Evolutionary conservation across 805 yeast genomes (phyloP).

Genomic region (Helenozyma rhizophorensis): DNA sequence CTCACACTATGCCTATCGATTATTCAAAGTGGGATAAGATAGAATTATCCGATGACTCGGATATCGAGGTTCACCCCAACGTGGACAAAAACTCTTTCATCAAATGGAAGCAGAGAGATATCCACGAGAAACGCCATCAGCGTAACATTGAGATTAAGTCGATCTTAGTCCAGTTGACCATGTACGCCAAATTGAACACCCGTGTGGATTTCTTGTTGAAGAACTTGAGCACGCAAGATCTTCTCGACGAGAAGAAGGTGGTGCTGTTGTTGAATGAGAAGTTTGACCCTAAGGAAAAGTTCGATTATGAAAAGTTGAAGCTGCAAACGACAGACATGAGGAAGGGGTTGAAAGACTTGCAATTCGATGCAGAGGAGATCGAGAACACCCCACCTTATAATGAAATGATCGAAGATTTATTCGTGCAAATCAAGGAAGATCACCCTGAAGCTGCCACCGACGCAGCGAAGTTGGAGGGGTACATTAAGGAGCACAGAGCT

Average conservation of each 20-base stretch:
- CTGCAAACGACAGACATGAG: constrained; percentile 39
- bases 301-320: constrained; percentile 39
- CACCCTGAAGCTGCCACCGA: constrained; percentile 42
- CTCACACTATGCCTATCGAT: constrained; percentile 77
- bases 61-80: constrained; percentile 95
- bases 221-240: constrained; percentile 35
- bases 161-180: constrained; percentile 69
- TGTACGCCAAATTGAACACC: constrained; percentile 70
- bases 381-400: constrained; percentile 62
- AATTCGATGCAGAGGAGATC: constrained; percentile 31
- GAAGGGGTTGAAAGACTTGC: constrained; percentile 39
- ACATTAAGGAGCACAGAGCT: constrained; percentile 55
- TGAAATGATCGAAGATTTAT: constrained; percentile 89
- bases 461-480: constrained; percentile 30
- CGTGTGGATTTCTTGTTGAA: constrained; percentile 64
- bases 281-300: constrained; percentile 58
- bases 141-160: constrained; percentile 74
- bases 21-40: constrained; percentile 98
- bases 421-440: constrained; percentile 70
- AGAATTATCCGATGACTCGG: constrained; percentile 95
- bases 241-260: constrained; percentile 26
- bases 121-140: constrained; percentile 86
- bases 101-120: constrained; percentile 95
- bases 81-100: constrained; percentile 92
- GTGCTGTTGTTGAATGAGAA: constrained; percentile 42